These are phyloP conservation scores for Ustilago sp. DNA, from an alignment of 1,284 basidiomycete genomes.

Conservation along the genomic window DNA sequence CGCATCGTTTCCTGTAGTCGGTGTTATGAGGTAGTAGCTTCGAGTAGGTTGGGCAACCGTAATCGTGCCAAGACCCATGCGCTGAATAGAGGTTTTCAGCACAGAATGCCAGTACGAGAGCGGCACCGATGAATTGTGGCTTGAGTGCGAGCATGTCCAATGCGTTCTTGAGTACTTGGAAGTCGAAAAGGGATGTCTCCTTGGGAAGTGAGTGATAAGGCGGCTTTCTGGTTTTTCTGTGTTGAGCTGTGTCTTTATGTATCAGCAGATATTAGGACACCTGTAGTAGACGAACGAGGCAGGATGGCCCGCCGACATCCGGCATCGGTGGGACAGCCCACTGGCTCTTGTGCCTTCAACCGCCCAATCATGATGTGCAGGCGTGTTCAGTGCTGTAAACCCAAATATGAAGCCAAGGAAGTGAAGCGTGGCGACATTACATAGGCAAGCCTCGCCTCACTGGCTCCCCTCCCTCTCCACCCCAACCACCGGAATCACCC, in stretches of 20 bases:
- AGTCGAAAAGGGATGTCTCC: not conserved
- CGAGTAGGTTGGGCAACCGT: not conserved
- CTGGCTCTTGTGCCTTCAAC: not conserved
- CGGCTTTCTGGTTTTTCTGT: no score
- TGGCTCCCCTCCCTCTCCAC: no score
- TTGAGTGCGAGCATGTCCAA: not conserved
- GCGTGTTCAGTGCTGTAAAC: not conserved
- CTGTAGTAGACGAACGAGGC: not conserved
- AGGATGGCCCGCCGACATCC: not conserved
- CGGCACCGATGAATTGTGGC: not conserved
- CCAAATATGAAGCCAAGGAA: not conserved
- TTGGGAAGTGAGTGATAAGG: no score
- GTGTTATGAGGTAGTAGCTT: slow-evolving; percentile 14
- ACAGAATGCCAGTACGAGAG: not conserved
- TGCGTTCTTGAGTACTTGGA: not conserved
- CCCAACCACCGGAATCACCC: no score
- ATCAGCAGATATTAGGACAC: not conserved
- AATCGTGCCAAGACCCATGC: not conserved
- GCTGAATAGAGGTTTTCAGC: not conserved
- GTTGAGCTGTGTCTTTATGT: not conserved
- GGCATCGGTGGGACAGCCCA: not conserved
- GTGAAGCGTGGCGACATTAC: no score
- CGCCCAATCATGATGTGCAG: not conserved
- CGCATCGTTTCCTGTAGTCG: slow-evolving; percentile 20
- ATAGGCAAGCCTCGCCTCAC: no score